These are phyloP conservation scores for Trichophyton benhamiae DNA, from an alignment of 2,329 filamentous ascomycete species.

Conservation along the genomic window DNA sequence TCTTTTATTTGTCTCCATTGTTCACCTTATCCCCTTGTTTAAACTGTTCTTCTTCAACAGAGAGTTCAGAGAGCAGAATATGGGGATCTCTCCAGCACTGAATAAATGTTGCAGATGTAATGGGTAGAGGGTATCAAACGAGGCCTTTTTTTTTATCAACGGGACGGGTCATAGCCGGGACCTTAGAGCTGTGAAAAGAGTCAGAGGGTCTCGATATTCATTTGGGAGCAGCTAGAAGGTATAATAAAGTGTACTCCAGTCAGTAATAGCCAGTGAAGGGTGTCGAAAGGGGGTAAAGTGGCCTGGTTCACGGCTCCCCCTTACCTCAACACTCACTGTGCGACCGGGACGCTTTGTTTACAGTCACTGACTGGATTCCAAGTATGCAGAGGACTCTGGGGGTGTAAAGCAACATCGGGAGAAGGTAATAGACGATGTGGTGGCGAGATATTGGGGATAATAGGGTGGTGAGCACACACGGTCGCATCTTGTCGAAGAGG, in stretches of 20 bases:
- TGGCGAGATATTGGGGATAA: neutral
- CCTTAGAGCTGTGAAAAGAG: neutral
- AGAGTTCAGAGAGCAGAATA: neutral
- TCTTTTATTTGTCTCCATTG: neutral
- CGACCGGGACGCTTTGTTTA: neutral
- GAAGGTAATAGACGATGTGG: neutral
- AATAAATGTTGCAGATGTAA: neutral
- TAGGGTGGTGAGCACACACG: neutral
- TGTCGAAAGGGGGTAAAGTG: neutral
- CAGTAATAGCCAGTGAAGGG: neutral
- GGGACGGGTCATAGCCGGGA: neutral
- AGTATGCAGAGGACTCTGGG: neutral
- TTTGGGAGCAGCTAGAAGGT: neutral
- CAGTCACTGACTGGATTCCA: neutral
- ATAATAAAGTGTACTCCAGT: neutral
- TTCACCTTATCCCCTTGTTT: neutral
- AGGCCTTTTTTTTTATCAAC: neutral
- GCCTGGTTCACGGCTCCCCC: neutral
- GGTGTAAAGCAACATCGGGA: neutral
- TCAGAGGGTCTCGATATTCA: neutral
- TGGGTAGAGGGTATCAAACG: neutral
- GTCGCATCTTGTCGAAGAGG: neutral
- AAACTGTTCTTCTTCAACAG: neutral
- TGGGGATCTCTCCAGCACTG: neutral
- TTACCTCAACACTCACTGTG: neutral